Conservation (phyloP, 352 stramenopile genomes). For the Phytopythium mirpurense region DNA sequence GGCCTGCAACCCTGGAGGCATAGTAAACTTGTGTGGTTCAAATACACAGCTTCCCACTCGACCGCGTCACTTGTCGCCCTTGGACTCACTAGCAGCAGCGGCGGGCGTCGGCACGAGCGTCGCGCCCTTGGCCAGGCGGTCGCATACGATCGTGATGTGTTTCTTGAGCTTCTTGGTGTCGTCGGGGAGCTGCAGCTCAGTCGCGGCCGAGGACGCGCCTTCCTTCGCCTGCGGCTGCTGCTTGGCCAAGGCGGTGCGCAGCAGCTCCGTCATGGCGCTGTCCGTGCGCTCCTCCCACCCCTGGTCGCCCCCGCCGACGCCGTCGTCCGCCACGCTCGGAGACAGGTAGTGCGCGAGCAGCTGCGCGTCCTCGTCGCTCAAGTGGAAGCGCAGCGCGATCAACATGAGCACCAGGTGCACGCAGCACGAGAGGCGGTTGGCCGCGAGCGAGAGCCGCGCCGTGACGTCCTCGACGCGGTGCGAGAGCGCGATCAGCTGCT, state of each 20-base stretch:
- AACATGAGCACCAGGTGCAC: conserved; percentile 80
- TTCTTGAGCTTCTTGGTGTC: conserved; percentile 89
- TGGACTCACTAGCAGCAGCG: conserved; percentile 1
- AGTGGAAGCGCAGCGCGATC: conserved; percentile 72
- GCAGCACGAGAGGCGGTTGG: conserved; percentile 67
- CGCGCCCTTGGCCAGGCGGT: conserved; percentile 81
- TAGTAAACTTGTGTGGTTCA: no score
- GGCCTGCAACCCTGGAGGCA: no score
- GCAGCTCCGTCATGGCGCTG: conserved; percentile 78
- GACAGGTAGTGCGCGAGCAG: conserved; percentile 68
- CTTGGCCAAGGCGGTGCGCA: conserved; percentile 71
- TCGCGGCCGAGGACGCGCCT: conserved; percentile 17
- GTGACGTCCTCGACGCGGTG: conserved; percentile 67
- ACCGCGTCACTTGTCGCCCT: conserved; percentile 6
- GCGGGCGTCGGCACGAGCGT: conserved; percentile 16
- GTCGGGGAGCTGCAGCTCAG: conserved; percentile 58
- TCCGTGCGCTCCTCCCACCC: conserved; percentile 89
- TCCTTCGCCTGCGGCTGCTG: conserved; percentile 34
- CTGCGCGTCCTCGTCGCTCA: conserved; percentile 55
- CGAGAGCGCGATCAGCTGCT: conserved; percentile 70
- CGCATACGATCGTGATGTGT: conserved; percentile 88
- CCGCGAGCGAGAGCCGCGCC: conserved; percentile 36
- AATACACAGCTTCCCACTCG: no score
- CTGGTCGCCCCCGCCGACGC: conserved; percentile 38
- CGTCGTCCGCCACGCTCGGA: conserved; percentile 45